These are phyloP conservation scores for Sclerotiophoma versabilis DNA, from an alignment of 2,329 filamentous ascomycete species.

Conservation along the genomic window DNA sequence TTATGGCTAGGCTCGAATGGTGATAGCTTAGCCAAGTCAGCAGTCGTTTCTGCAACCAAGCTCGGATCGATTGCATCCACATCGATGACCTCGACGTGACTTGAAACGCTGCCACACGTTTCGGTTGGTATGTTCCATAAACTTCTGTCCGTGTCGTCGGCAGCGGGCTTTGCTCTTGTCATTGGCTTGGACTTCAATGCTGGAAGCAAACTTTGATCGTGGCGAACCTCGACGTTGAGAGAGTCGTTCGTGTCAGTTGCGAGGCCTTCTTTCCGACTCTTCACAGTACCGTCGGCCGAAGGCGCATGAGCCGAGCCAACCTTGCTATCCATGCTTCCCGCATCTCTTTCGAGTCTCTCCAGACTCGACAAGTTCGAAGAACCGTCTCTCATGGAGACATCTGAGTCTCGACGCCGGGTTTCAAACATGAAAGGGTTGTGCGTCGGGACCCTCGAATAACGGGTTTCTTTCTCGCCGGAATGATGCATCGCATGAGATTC, in stretches of 20 bases:
- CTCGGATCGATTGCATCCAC: constrained; percentile 29
- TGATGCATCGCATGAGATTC: constrained; percentile 10
- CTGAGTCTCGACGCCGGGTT: constrained; percentile 22
- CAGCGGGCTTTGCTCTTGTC: background rate
- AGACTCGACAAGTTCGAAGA: constrained; percentile 28
- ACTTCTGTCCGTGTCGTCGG: background rate
- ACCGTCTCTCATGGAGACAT: constrained; percentile 31
- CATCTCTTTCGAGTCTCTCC: constrained; percentile 16
- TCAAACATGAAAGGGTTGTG: constrained; percentile 29
- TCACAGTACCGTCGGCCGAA: constrained; percentile 21
- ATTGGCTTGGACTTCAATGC: background rate
- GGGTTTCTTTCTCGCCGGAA: constrained; percentile 32
- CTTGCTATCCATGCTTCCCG: constrained; percentile 13
- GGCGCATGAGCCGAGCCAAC: constrained; percentile 27
- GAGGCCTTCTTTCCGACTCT: constrained; percentile 39
- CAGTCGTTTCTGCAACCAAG: background rate
- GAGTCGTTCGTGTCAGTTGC: background rate
- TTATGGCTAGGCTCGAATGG: constrained; percentile 33
- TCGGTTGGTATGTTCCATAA: background rate
- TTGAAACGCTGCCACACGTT: background rate
- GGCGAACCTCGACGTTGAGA: constrained; percentile 17
- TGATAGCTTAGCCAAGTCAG: constrained; percentile 18
- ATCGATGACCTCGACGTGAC: constrained; percentile 31
- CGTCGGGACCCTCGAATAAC: constrained; percentile 13
- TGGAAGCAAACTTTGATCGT: constrained; percentile 28